Evolutionary conservation across 352 stramenopile genomes (phyloP).

Genomic region (Globisporangium okanoganense): DNA sequence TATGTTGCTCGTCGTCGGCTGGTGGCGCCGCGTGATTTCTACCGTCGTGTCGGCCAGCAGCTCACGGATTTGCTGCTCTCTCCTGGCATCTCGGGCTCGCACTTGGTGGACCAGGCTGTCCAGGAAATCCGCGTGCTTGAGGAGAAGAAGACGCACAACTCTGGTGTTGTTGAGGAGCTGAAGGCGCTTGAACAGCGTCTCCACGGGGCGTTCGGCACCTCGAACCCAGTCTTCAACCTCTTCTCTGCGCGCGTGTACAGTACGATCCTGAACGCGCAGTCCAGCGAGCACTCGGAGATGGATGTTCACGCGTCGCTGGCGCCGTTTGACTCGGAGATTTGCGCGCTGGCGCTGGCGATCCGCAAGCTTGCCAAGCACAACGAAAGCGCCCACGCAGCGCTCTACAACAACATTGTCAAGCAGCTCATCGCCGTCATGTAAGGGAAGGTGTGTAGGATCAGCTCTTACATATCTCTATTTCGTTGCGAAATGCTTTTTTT

Average conservation of each 20-base stretch:
- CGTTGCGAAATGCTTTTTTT: background rate
- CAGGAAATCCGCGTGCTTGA: conserved; percentile 30
- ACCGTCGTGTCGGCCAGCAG: conserved; percentile 24
- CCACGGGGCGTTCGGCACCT: conserved; percentile 30
- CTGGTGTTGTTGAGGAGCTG: conserved; percentile 19
- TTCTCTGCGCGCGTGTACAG: conserved; percentile 39
- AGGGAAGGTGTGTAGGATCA: background rate
- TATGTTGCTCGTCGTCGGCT: conserved; percentile 34
- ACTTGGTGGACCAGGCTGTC: conserved; percentile 50
- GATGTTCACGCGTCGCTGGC: conserved; percentile 48
- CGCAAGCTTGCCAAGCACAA: conserved; percentile 63
- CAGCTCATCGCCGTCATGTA: conserved; percentile 27
- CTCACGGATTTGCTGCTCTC: conserved; percentile 44
- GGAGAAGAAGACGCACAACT: conserved; percentile 5
- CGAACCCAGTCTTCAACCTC: conserved; percentile 58
- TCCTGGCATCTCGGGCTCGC: conserved; percentile 34
- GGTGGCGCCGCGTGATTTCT: conserved; percentile 24
- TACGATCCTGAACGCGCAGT: conserved; percentile 26
- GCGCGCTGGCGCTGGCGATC: conserved; percentile 24
- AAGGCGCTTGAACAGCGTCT: conserved; percentile 41
- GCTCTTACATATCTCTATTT: background rate
- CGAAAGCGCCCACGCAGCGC: conserved; percentile 48
- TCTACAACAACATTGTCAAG: conserved; percentile 67
- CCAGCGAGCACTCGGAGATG: conserved; percentile 14
- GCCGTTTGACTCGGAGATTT: conserved; percentile 44